Conservation (phyloP, 306 rosid species). For the Argentina anserina region DNA sequence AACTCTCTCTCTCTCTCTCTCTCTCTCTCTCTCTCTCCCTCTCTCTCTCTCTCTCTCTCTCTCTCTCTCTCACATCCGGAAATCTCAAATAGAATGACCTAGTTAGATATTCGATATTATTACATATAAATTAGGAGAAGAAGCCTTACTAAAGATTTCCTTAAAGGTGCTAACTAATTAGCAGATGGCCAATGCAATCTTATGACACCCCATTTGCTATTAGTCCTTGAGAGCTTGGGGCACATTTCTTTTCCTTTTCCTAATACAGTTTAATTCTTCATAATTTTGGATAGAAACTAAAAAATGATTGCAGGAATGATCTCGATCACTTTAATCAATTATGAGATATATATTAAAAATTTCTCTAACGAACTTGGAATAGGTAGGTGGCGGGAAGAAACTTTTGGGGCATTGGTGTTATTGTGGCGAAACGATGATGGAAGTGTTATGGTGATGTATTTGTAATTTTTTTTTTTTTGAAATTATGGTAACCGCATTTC, state of each 20-base stretch:
- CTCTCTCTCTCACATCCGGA: too few species aligned
- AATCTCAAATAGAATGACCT: too few species aligned
- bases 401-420: too few species aligned
- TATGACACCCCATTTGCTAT: neutral
- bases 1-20: neutral
- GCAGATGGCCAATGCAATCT: conserved; percentile 9
- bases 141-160: neutral
- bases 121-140: neutral
- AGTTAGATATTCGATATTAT: too few species aligned
- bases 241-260: neutral
- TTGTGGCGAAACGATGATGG: neutral
- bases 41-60: neutral
- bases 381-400: too few species aligned
- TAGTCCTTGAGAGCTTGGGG: neutral
- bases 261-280: neutral
- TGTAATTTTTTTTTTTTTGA: too few species aligned
- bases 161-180: neutral
- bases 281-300: neutral
- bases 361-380: too few species aligned
- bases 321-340: neutral
- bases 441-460: too few species aligned
- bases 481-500: neutral
- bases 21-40: neutral
- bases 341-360: neutral
- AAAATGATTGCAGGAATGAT: neutral